Evolutionary conservation across 1,139 yeast species (phyloP).

Genomic region (Kurtzmaniella natalensis): DNA sequence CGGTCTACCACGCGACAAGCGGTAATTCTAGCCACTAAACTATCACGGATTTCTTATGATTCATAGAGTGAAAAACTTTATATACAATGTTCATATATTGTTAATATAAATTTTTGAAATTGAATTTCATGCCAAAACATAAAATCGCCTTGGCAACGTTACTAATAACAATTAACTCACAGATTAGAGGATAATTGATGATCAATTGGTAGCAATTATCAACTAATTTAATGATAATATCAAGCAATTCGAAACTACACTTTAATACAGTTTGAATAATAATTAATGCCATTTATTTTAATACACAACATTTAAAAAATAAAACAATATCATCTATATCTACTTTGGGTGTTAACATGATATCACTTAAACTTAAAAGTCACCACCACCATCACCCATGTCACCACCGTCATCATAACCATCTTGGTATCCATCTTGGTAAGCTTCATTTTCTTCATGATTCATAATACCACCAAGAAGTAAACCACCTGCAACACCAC

Average conservation of each 20-base stretch:
- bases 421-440: conserved; percentile 30
- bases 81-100: no score
- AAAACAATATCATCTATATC: no score
- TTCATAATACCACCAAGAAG: conserved; percentile 45
- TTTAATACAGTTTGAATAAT: no score
- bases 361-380: conserved; percentile 3
- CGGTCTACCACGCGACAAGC: conserved; percentile 62
- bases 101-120: no score
- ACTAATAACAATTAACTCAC: no score
- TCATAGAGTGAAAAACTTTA: neutral
- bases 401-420: conserved; percentile 19
- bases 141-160: no score
- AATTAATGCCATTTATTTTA: no score
- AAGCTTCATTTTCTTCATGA: conserved; percentile 23
- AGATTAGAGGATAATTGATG: no score
- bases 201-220: neutral
- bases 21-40: conserved; percentile 49
- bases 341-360: conserved; percentile 1
- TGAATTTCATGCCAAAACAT: no score
- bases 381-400: conserved; percentile 12
- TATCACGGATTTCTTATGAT: conserved; percentile 30
- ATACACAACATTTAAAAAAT: no score
- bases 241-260: no score
- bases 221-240: no score
- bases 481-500: conserved; percentile 76